Base-by-base conservation (phyloP, 305 asterid genomes). In the Fraxinus greggii region DNA sequence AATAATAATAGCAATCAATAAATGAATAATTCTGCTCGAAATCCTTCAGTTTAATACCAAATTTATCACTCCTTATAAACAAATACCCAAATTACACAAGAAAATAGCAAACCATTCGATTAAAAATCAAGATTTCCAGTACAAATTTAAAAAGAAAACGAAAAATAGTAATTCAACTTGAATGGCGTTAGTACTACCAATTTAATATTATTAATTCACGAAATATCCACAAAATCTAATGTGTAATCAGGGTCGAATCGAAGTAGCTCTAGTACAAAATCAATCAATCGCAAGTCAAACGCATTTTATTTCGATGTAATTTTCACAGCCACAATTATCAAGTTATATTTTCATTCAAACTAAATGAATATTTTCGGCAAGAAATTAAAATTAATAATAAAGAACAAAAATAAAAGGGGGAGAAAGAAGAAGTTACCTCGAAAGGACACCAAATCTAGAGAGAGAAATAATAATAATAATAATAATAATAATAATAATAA, bases 371-470 rank as follows among this genome's bases (percentile, higher is more conserved):
- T 82, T 36, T 81, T 78, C 72, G 73, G 80, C 83, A 32, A 75
- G 35, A 80, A n/a, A 36, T 21, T 3, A 45, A 12, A 3, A 48
- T 26, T 48, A 73, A 40, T 76, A 84, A 74, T 32, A 82, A 72
- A 63, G 42, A 73, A 38, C n/a, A 12, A 45, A 42, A 42, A 42
- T 38, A 38, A 38, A 38, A 38, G 13, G 45, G 45, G 45, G 82
- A 72, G 67, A 65, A 79, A 78, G 42, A 36, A 61, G 33, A 56
- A 48, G 84, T 82, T 84, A 87, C 88, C 87, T 84, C 87, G 38
- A 82, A 83, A 80, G 87, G 90, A 86, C 88, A 84, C 91, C 93
- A 82, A 88, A 87, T 86, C 92, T 84, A 88, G 87, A 86, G 86
- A 86, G 89, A 87, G 92, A 86, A 84, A 86, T 74, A 74, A 48